Evolutionary conservation across 1,284 basidiomycete genomes (phyloP), one percentile per base, ranked within the genome.

Genomic region (Ceratobasidium papillatum): DNA sequence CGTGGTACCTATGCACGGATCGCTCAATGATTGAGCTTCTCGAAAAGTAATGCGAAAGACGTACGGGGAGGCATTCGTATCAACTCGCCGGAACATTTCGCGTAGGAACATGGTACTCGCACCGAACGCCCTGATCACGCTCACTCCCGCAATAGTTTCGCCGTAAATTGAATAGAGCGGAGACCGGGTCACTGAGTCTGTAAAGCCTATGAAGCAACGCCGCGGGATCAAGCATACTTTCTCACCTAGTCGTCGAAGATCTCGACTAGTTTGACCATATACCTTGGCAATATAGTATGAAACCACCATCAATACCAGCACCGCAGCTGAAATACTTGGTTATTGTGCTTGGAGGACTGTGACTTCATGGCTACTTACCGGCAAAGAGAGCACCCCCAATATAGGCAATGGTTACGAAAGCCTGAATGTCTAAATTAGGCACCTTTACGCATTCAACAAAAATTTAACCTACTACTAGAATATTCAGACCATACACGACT

Each of bases 141-240:
- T 49, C 5, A 84, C 80, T 22, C 94, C 94, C 1, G 93, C 87
- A 72, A 96, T 94, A 0, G 94, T 94, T 82, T 96, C 94, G 2
- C 92, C 93, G 78, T 95, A 98, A 59, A 96, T 92, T 0, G 94
- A 94, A 82, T 97, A 98, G 12, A 98, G 83, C 0, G 95, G 95
- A 0, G 94, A 95, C 51, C 94, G 90, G 7, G 94, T 94, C 59
- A 95, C 90, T 14, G 93, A 94, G 80, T 96, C 94, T 91, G 62
- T 3, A 54, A 17, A 17, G 73, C 36, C 8, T 43, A 59, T 41
- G 38, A 41, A 14, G 38, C 14, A 7, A 7, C 14, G 38, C 5
- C 5, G 38, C 14, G 38, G 3, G 3, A 41, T 7, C 5, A 41
- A 41, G 7, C 38, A 7, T 3, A 17, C 56, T 14, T 27, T 77